Evolutionary conservation across 768 basidiomycete genomes (phyloP).

Genomic region (Agrocybe pediades): DNA sequence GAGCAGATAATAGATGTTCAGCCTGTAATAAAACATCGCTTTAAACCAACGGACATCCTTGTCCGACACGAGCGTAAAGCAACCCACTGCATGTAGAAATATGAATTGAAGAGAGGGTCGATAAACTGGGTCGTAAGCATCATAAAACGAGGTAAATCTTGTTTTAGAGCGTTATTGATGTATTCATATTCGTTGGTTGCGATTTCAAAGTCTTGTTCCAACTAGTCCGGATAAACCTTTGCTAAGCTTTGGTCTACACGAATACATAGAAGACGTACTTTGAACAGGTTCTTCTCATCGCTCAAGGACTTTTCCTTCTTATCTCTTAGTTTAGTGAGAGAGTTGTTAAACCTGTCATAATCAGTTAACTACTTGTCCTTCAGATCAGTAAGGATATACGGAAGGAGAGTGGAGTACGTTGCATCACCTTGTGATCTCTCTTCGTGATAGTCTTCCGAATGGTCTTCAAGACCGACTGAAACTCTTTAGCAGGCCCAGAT

Average conservation of each 20-base stretch:
- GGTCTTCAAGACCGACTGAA: conserved; percentile 81
- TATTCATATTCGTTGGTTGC: conserved; percentile 93
- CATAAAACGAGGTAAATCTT: conserved; percentile 94
- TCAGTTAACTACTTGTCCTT: conserved; percentile 65
- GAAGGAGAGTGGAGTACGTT: neutral
- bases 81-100: conserved; percentile 98
- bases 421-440: conserved; percentile 89
- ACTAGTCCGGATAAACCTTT: conserved; percentile 49
- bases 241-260: neutral
- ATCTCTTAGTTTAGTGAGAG: conserved; percentile 91
- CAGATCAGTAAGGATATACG: conserved; percentile 3
- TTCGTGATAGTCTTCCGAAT: conserved; percentile 96
- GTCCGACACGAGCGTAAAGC: conserved; percentile 1
- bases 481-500: conserved; percentile 84
- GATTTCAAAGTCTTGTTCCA: conserved; percentile 95
- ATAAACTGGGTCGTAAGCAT: conserved; percentile 85
- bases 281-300: conserved; percentile 97
- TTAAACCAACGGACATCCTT: neutral
- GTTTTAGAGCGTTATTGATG: conserved; percentile 87
- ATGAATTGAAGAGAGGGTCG: conserved; percentile 96
- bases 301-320: conserved; percentile 97
- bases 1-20: conserved; percentile 93
- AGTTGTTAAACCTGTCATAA: conserved; percentile 96
- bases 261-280: conserved; percentile 46
- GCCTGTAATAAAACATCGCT: conserved; percentile 40